Evolutionary conservation across 106 monocot species (phyloP), one percentile per base, ranked within the genome.

Genomic region (Allium sativum): DNA sequence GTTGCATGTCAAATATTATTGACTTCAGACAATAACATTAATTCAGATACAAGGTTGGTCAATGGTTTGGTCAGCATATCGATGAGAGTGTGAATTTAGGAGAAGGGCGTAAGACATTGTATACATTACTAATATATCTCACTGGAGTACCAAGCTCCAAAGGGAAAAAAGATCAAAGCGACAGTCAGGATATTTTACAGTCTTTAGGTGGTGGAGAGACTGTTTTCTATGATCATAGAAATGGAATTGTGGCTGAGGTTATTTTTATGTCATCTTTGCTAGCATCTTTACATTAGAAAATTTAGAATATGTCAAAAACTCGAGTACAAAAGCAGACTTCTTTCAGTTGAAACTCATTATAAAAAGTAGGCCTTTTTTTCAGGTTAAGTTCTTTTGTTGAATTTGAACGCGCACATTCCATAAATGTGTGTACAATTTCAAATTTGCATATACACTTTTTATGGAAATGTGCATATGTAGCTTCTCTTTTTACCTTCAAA

Each of bases 1-100:
- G 4, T 31, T 31, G 5, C 31, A 31, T 31, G 31, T 31, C 0
- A 1, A 3, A 31, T 31, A 31, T 31, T 31, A 31, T 31, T 31
- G 31, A 31, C 12, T 64, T 44, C 21, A 48, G 10, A 64, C n/a
- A 7, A 61, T 52, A n/a, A 4, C 43, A 46, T 10, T 12, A 22
- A 19, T 12, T n/a, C 71, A 90, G 90, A 64, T 96, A 96, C 72
- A 84, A 72, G 18, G 87, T 84, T 7, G 96, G 96, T 6, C 96
- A 96, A 64, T 70, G 70, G 14, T 96, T 90, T 80, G 96, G 90
- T 11, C 69, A 73, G 15, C 96, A 96, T 69, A 82, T 96, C 61
- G 96, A 90, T 70, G 96, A 87, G 71, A 96, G 96, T 59, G 82
- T 87, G 13, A 66, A 87, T 41, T 79, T 90, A 42, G 87, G 78